phyloP scores from a whole-genome alignment of 257 asterid genomes.

The Fraxinus anomala region DNA sequence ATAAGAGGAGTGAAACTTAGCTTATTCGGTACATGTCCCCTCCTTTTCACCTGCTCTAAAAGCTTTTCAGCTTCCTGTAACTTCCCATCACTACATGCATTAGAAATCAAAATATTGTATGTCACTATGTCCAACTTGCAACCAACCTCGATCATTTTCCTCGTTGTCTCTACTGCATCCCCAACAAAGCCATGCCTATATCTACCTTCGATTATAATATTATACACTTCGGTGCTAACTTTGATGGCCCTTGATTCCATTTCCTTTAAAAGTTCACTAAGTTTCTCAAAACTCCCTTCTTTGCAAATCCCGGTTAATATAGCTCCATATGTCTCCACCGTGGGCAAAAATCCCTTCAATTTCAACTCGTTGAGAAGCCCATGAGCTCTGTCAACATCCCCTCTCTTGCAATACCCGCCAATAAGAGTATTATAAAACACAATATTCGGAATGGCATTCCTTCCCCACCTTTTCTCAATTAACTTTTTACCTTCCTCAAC shows the following conservation, averaged over 20 bases:
- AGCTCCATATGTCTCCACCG: conserved; percentile 78
- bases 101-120: conserved; percentile 70
- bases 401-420: conserved; percentile 79
- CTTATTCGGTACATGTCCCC: conserved; percentile 58
- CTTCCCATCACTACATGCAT: conserved; percentile 65
- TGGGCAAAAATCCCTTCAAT: conserved; percentile 71
- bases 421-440: conserved; percentile 79
- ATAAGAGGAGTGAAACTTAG: conserved; percentile 78
- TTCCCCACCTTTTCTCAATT: conserved; percentile 86
- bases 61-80: conserved; percentile 69
- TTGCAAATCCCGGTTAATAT: conserved; percentile 72
- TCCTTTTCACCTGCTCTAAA: conserved; percentile 44
- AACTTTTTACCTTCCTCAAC: conserved; percentile 68
- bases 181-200: conserved; percentile 47
- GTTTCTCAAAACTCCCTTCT: conserved; percentile 57
- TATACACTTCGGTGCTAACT: conserved; percentile 55
- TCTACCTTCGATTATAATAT: conserved; percentile 63
- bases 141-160: conserved; percentile 59
- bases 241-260: conserved; percentile 63
- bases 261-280: conserved; percentile 59
- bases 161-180: conserved; percentile 50
- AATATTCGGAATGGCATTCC: conserved; percentile 70
- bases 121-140: conserved; percentile 64
- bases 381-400: conserved; percentile 58
- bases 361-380: conserved; percentile 64